Conservation (phyloP, 352 stramenopile species). For the Elongisporangium prolatum region DNA sequence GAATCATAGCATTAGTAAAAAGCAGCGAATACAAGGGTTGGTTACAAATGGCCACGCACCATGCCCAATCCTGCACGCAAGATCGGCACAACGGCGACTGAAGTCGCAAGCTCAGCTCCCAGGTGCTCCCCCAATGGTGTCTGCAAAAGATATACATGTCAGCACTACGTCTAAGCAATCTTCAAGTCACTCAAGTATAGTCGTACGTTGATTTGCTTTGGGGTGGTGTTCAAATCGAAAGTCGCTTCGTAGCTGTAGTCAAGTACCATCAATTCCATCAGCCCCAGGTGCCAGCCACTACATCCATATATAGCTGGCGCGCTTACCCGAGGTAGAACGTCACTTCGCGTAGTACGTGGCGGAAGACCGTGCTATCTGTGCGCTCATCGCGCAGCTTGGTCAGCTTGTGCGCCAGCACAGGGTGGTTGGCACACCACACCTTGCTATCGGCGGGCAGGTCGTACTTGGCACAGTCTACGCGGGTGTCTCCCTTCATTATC, state of each 20-base stretch:
- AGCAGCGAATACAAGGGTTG: background rate
- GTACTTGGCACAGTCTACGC: conserved; percentile 62
- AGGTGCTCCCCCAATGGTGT: conserved; percentile 70
- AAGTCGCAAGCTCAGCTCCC: conserved; percentile 88
- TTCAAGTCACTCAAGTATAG: background rate
- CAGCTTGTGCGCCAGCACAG: conserved; percentile 94
- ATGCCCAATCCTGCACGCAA: conserved; percentile 90
- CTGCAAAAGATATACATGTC: conserved; percentile 14
- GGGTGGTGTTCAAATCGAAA: conserved; percentile 51
- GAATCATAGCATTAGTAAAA: background rate
- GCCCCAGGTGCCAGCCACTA: too few relatives aligned
- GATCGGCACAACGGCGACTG: conserved; percentile 95
- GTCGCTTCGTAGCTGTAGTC: conserved; percentile 76
- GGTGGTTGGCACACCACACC: conserved; percentile 86
- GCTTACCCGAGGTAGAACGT: conserved; percentile 96
- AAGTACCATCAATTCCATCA: background rate
- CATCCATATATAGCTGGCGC: too few relatives aligned
- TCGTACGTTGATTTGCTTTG: conserved; percentile 70
- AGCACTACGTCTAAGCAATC: background rate
- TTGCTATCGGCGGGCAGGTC: conserved; percentile 59
- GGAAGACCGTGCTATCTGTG: conserved; percentile 92
- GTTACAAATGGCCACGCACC: conserved; percentile 21
- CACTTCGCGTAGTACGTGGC: conserved; percentile 94
- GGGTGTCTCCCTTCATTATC: conserved; percentile 60
- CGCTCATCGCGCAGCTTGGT: conserved; percentile 94